Conservation (phyloP, 768 basidiomycete species). For the Arthromyces matolae region DNA sequence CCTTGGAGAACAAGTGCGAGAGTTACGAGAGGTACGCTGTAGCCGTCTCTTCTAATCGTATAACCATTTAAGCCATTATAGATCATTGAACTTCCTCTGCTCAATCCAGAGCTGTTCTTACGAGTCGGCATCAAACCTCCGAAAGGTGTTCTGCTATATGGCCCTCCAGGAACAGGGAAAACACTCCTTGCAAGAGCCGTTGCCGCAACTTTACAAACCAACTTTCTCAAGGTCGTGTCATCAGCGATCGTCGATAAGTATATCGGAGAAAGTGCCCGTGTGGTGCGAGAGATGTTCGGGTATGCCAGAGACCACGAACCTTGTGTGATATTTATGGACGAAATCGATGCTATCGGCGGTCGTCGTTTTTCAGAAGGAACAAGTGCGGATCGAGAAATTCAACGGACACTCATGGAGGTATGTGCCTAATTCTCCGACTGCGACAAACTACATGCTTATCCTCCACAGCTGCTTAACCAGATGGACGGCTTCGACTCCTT, state of each 20-base stretch:
- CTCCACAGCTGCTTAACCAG: conserved; percentile 82
- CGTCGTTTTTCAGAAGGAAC: conserved; percentile 87
- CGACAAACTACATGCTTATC: not conserved
- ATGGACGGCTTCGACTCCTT: conserved; percentile 99
- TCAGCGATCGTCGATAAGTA: conserved; percentile 98
- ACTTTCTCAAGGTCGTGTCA: conserved; percentile 98
- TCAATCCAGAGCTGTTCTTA: conserved; percentile 90
- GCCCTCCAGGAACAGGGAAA: conserved; percentile 96
- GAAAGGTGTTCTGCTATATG: conserved; percentile 94
- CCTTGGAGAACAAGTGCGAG: conserved; percentile 91
- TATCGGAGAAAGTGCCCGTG: conserved; percentile 94
- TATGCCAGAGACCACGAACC: conserved; percentile 98
- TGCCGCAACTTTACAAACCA: conserved; percentile 91
- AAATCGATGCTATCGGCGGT: conserved; percentile 97
- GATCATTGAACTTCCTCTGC: conserved; percentile 94
- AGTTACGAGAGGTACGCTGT: conserved; percentile 79
- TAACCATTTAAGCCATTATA: conserved; percentile 24
- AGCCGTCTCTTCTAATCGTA: not conserved
- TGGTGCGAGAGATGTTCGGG: conserved; percentile 98
- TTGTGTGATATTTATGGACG: conserved; percentile 98
- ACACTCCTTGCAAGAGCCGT: conserved; percentile 93
- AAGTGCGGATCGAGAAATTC: conserved; percentile 97
- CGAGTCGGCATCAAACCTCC: conserved; percentile 97
- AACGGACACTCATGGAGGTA: conserved; percentile 95
- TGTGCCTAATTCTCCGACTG: conserved; percentile 9